These are phyloP conservation scores for Geotrichum ghanense DNA, from an alignment of 805 yeast genomes.

Conservation along the genomic window DNA sequence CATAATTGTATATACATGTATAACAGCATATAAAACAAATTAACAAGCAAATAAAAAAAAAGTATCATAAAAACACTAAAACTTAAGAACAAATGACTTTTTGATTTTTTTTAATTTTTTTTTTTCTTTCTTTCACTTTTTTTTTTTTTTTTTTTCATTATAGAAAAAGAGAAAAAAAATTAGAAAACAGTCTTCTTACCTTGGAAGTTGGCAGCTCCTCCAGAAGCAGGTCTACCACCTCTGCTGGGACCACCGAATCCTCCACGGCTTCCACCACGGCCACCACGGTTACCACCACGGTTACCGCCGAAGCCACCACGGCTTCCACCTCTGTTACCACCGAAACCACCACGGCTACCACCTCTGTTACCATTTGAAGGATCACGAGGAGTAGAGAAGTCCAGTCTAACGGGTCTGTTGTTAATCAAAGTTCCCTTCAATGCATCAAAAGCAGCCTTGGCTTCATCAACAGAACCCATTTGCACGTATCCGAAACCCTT, in stretches of 20 bases:
- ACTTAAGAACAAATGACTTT: no score
- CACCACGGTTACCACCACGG: conserved; percentile 23
- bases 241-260: conserved; percentile 22
- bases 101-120: no score
- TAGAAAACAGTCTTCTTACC: conserved; percentile 40
- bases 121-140: no score
- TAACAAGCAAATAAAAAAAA: no score
- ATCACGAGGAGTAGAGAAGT: conserved; percentile 78
- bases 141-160: no score
- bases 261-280: conserved; percentile 18
- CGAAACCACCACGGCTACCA: conserved; percentile 24
- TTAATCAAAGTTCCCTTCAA: conserved; percentile 81
- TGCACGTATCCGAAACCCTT: conserved; percentile 99
- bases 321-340: conserved; percentile 24
- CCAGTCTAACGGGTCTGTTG: conserved; percentile 91
- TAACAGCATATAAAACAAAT: no score
- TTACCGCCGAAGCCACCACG: conserved; percentile 25
- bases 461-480: conserved; percentile 76
- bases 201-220: conserved; percentile 60
- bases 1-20: no score
- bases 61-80: no score
- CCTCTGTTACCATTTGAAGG: conserved; percentile 29
- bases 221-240: conserved; percentile 35
- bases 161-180: no score
- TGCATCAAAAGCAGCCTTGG: conserved; percentile 76